Base-by-base conservation (phyloP, 257 asterid species). In the Salvia hispanica region DNA sequence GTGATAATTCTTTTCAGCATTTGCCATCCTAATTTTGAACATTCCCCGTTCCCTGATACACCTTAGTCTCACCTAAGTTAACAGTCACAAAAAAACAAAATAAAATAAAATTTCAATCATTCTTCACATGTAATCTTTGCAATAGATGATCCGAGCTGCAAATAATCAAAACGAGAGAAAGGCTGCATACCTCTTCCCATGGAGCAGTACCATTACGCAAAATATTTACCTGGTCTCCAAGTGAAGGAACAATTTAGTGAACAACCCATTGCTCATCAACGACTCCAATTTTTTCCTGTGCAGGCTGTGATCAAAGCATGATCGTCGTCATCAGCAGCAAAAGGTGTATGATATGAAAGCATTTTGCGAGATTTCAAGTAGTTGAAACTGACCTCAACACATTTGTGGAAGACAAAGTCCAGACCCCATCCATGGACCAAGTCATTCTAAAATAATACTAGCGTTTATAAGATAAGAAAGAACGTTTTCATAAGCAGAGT, bases 351-450 rank as follows among this genome's bases (percentile, higher is more conserved):
- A 25, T 25, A 36, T 15, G 18, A 56, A 2, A 15, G 9, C 9
- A 43, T 13, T 9, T 21, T 14, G 6, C 18, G 18, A 7, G 40
- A 53, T 14, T 39, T 14, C 11, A 36, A 63, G 40, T 14, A 25
- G 45, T 14, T 16, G 25, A 9, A 59, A 48, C 80, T 70, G 14
- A 92, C 98, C 90, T 86, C 91, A 59, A 87, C 93, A 25, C 98
- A 92, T 52, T 64, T 86, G 70, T 80, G 95, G 74, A 92, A 89
- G 16, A 92, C 95, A 34, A 89, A 82, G 76, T 92, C 98, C 8
- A 92, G 92, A 44, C 98, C 98, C 98, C 98, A 92, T 52, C 98
- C 44, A n/a, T n/a, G n/a, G n/a, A n/a, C n/a, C n/a, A n/a, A n/a
- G n/a, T 92, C 98, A 68, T 92, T 92, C 98, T 92, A 57, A 79